phyloP scores from a whole-genome alignment of 306 rosid genomes.

The Glycyrrhiza uralensis region DNA sequence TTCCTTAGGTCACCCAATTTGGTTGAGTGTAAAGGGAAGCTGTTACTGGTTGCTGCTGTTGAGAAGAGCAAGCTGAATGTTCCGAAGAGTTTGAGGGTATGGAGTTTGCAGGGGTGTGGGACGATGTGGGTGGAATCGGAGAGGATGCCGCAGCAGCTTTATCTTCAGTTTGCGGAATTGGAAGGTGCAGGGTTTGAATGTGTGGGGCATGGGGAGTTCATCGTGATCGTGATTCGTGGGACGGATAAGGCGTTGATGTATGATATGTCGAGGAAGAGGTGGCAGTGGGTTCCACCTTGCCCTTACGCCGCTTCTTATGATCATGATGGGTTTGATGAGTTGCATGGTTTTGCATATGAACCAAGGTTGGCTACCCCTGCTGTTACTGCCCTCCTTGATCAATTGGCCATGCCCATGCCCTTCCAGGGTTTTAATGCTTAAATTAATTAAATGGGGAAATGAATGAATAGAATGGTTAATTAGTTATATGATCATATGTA shows the following conservation, averaged over 20 bases:
- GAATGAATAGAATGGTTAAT: neutral
- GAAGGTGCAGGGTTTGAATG: constrained; percentile 79
- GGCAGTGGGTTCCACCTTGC: constrained; percentile 97
- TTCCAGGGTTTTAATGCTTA: constrained; percentile 45
- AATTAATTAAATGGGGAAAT: neutral
- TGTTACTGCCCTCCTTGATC: constrained; percentile 72
- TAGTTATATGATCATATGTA: too few relatives aligned
- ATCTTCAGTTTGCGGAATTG: constrained; percentile 54
- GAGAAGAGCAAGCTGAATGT: constrained; percentile 91
- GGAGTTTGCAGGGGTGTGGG: constrained; percentile 79
- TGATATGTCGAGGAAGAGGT: constrained; percentile 57
- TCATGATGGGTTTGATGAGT: constrained; percentile 37
- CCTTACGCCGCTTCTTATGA: constrained; percentile 57
- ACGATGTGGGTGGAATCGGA: constrained; percentile 86
- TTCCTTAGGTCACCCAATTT: constrained; percentile 68
- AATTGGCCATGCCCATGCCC: constrained; percentile 56
- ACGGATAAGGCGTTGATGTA: constrained; percentile 63
- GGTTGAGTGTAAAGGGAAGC: constrained; percentile 62
- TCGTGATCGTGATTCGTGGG: constrained; percentile 48
- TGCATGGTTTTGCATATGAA: constrained; percentile 88
- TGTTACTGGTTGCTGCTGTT: constrained; percentile 72
- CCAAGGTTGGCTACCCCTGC: constrained; percentile 87
- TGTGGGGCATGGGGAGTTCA: constrained; percentile 78
- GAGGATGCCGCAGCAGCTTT: constrained; percentile 90
- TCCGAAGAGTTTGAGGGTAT: constrained; percentile 78